A percentile compares a stretch with the other conserved stretches of the same genome.
These are phyloP conservation scores for Phytophthora cactorum DNA, from an alignment of 352 stramenopile genomes.

Conservation along the genomic window DNA sequence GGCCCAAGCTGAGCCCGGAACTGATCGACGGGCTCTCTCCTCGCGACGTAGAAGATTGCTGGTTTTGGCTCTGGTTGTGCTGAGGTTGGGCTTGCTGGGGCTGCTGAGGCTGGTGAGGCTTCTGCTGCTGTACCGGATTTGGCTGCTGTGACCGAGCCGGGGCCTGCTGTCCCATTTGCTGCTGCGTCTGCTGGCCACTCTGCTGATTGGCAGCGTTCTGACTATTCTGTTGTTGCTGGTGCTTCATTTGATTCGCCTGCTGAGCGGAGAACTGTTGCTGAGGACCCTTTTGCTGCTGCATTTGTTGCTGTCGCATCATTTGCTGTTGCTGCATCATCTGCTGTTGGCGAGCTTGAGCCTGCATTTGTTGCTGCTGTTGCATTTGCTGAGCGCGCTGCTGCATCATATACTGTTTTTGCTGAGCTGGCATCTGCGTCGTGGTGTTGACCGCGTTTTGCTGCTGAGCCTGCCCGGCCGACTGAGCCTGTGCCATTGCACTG, in stretches of 20 bases:
- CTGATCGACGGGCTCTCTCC: constrained; percentile 55
- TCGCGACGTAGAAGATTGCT: constrained; percentile 32
- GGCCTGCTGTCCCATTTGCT: constrained; percentile 44
- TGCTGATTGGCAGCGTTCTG: constrained; percentile 45
- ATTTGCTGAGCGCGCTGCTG: constrained; percentile 61
- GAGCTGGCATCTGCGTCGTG: constrained; percentile 34
- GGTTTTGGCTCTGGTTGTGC: constrained; percentile 19
- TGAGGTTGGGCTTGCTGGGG: constrained; percentile 25
- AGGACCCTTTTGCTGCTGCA: constrained; percentile 40
- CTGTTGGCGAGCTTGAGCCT: constrained; percentile 48
- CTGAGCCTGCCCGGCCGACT: constrained; percentile 14
- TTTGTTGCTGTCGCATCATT: constrained; percentile 48
- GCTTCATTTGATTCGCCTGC: constrained; percentile 38
- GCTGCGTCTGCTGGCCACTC: constrained; percentile 48
- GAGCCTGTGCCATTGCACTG: not conserved
- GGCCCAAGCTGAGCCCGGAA: constrained; percentile 51
- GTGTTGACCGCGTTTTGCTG: constrained; percentile 12
- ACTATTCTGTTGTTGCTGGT: constrained; percentile 40
- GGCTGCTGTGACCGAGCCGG: constrained; percentile 36
- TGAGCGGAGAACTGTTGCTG: constrained; percentile 26
- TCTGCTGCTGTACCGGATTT: constrained; percentile 38
- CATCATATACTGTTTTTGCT: constrained; percentile 61
- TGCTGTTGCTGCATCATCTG: constrained; percentile 54
- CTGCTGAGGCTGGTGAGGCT: constrained; percentile 24
- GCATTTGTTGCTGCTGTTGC: constrained; percentile 58